These are phyloP conservation scores for Geosmithia putterillii DNA, from an alignment of 2,329 filamentous ascomycete genomes.

Conservation along the genomic window DNA sequence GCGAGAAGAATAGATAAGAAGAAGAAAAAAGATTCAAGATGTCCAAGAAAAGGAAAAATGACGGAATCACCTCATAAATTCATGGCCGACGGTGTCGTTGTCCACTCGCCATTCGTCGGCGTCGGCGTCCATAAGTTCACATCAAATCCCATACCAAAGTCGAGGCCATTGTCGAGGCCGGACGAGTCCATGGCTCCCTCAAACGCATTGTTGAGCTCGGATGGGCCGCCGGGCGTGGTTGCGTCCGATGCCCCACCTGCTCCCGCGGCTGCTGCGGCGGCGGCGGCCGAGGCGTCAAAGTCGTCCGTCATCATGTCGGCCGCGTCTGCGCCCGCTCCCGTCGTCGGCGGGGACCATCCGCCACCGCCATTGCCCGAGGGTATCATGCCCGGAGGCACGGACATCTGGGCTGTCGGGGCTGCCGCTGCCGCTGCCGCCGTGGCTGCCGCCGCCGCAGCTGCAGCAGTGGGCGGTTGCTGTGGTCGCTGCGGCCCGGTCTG, in stretches of 20 bases:
- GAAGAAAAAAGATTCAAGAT: not conserved
- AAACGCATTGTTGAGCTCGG: constrained; percentile 37
- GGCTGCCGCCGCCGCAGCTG: not conserved
- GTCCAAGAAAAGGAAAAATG: not conserved
- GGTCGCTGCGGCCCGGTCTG: not conserved
- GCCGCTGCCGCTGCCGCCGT: not conserved
- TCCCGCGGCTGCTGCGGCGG: not conserved
- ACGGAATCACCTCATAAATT: constrained; percentile 12
- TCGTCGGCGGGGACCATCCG: not conserved
- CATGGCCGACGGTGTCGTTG: constrained; percentile 3
- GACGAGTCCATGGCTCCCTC: constrained; percentile 34
- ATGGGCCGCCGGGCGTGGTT: not conserved
- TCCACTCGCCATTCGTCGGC: constrained; percentile 3
- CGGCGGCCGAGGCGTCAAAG: not conserved
- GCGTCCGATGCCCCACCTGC: not conserved
- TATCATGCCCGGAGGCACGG: not conserved
- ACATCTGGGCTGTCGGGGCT: constrained; percentile 1
- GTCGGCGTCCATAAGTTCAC: constrained; percentile 18
- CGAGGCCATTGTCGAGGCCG: constrained; percentile 30
- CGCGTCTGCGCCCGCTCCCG: not conserved
- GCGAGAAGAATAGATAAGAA: not conserved
- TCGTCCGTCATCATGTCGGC: constrained; percentile 2
- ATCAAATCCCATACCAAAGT: constrained; percentile 28
- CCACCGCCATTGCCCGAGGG: not conserved
- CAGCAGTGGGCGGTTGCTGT: not conserved